phyloP scores from a whole-genome alignment of 2,329 filamentous ascomycete species.

The Fusarium multiceps region DNA sequence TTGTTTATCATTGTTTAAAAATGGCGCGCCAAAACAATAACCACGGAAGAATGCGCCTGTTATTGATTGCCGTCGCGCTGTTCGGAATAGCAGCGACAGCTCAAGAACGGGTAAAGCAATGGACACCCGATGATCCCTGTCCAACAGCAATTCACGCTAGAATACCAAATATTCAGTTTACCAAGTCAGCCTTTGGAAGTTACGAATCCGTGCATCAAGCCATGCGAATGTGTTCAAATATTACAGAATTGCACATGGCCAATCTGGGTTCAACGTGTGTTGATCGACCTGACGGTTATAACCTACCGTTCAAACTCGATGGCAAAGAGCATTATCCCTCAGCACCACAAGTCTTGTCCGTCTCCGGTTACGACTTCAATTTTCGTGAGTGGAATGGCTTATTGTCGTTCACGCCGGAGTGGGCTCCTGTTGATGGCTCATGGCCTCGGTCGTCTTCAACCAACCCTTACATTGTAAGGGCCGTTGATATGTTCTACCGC shows the following conservation, averaged over 20 bases:
- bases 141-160: background rate
- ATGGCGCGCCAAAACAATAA: background rate
- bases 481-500: conserved; percentile 1
- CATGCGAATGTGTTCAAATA: conserved; percentile 6
- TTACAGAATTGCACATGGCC: conserved; percentile 5
- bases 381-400: no score
- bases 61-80: fast-evolving
- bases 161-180: background rate
- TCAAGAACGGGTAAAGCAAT: background rate
- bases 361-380: conserved; percentile 7
- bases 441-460: conserved; percentile 20
- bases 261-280: background rate
- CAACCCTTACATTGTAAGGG: background rate
- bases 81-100: background rate
- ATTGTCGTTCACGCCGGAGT: background rate
- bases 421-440: background rate
- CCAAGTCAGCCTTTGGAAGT: background rate
- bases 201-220: conserved; percentile 3
- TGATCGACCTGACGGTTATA: background rate
- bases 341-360: background rate
- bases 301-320: conserved; percentile 11
- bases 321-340: conserved; percentile 25
- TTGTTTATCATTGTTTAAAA: background rate
- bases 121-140: background rate
- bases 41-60: fast-evolving